Evolutionary conservation across 2,329 filamentous ascomycete species (phyloP), one percentile per base, ranked within the genome.

Genomic region (Chrysoporthe austroafricana): DNA sequence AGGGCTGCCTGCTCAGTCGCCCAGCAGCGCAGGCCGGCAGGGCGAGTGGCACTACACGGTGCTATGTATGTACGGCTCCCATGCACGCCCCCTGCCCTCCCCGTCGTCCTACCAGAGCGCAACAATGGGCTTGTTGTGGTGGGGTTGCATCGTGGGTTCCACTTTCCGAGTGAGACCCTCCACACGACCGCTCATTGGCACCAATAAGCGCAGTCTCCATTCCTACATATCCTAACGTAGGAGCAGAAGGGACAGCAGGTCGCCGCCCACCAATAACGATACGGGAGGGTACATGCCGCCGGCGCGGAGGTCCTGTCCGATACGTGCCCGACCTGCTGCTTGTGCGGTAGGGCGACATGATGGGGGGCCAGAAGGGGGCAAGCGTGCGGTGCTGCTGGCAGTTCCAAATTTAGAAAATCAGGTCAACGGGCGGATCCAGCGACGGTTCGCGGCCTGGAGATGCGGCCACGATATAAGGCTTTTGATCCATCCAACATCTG

Each of bases 381-480:
- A 80, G 78, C 77, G 77, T 72, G 75, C 73, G 74, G 57, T 44
- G 44, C 54, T 67, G 68, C 60, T 68, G 66, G 59, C 66, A 66
- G 73, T 73, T 77, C 78, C 79, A 78, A 78, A 79, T 77, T 80
- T 84, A 83, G 81, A 81, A 70, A 79, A 74, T 76, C 13, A 76
- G 73, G 74, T 73, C 75, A 75, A 75, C 74, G 75, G 72, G 72
- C 65, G 72, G 73, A 72, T 72, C 70, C 70, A 72, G 70, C 72
- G 69, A 58, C 36, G n/a, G n/a, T 70, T 73, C 69, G 72, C 74
- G 82, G 81, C 73, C 80, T 77, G 73, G 77, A 75, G 74, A 76
- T 76, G 75, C 79, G 81, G 79, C 83, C 80, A 83, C 78, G 80
- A 85, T 87, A 87, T 87, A 87, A 87, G 84, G 79, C 83, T 82